These are phyloP conservation scores for Botrytis aclada DNA, from an alignment of 2,329 filamentous ascomycete genomes.

Conservation along the genomic window DNA sequence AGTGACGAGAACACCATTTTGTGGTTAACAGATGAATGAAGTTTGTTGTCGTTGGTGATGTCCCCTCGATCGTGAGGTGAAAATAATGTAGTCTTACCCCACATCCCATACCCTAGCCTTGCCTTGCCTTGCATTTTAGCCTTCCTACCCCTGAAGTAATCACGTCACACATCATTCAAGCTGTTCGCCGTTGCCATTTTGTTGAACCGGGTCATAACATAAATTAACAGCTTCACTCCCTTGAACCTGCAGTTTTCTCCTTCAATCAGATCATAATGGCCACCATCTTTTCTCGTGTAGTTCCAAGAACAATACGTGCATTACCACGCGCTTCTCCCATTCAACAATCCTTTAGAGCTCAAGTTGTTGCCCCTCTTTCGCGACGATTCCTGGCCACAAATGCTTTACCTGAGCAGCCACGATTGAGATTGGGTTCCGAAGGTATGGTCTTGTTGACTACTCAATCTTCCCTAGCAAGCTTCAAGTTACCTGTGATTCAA, in stretches of 20 bases:
- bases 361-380: constrained; percentile 20
- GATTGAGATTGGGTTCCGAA: constrained; percentile 23
- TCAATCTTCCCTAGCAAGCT: neutral
- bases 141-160: neutral
- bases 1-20: neutral
- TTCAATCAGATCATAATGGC: neutral
- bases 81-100: neutral
- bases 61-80: neutral
- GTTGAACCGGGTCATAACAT: neutral
- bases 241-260: neutral
- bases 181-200: neutral
- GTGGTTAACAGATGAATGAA: neutral
- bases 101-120: neutral
- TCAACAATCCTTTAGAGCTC: neutral
- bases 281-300: neutral
- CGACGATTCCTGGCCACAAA: constrained; percentile 20
- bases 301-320: neutral
- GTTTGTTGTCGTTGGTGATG: neutral
- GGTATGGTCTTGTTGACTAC: constrained; percentile 1
- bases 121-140: neutral
- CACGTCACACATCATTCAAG: neutral
- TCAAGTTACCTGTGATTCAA: neutral
- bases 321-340: neutral
- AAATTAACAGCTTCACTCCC: neutral
- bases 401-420: constrained; percentile 20